Percentiles rank a stretch among this genome's conserved stretches.
These are phyloP conservation scores for Canavalia gladiata DNA, from an alignment of 306 rosid genomes.

Conservation along the genomic window DNA sequence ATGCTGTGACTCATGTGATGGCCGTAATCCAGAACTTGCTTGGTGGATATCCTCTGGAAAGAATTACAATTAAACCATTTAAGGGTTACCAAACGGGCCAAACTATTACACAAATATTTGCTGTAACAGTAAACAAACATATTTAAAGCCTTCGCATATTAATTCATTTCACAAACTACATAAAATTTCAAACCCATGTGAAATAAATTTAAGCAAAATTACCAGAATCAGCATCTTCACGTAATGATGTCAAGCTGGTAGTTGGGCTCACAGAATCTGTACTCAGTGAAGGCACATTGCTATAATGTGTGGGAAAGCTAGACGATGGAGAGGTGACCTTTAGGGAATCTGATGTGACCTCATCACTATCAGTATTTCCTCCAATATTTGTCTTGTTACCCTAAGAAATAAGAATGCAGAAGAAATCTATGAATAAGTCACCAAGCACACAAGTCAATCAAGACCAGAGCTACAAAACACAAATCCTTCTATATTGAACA, in stretches of 20 bases:
- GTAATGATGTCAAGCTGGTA: conserved; percentile 68
- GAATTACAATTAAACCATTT: conserved; percentile 26
- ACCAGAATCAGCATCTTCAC: conserved; percentile 95
- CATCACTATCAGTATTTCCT: conserved; percentile 67
- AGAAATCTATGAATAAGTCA: conserved; percentile 7
- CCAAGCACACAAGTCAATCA: conserved; percentile 13
- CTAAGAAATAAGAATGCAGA: conserved; percentile 53
- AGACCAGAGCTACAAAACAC: conserved; percentile 35
- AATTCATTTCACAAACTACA: conserved; percentile 22
- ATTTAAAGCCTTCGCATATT: conserved; percentile 27
- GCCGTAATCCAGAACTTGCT: conserved; percentile 57
- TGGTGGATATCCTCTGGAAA: conserved; percentile 61
- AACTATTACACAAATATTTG: conserved; percentile 31
- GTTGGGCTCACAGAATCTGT: conserved; percentile 77
- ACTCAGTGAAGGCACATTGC: conserved; percentile 66
- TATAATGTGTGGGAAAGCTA: conserved; percentile 60
- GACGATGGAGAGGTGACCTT: conserved; percentile 62
- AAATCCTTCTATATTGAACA: conserved; percentile 22
- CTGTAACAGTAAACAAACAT: conserved; percentile 19
- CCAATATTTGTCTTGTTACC: conserved; percentile 79
- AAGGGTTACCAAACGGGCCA: conserved; percentile 14
- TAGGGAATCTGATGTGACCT: conserved; percentile 60
- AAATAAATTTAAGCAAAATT: conserved; percentile 51
- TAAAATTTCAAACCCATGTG: conserved; percentile 20
- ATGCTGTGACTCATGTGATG: conserved; percentile 52